These are phyloP conservation scores for Taphrina communis DNA, from an alignment of 1,139 yeast genomes.

Conservation along the genomic window DNA sequence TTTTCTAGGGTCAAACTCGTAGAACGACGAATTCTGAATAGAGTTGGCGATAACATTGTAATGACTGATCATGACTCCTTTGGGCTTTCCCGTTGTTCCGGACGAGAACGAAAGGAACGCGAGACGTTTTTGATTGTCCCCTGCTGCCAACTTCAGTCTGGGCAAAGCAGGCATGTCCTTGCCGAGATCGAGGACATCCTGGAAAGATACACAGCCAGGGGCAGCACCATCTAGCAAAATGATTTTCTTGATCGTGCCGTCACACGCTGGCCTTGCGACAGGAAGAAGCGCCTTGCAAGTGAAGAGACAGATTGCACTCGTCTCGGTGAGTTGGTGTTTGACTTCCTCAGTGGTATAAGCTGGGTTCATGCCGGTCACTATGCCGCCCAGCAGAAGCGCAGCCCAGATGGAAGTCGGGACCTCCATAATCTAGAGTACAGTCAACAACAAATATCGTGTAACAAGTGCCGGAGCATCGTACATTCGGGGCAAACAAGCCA, in stretches of 20 bases:
- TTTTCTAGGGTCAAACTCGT: conserved; percentile 31
- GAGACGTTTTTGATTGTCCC: conserved; percentile 47
- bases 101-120: conserved; percentile 65
- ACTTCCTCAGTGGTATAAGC: conserved; percentile 53
- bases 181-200: conserved; percentile 45
- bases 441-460: conserved; percentile 46
- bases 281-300: conserved; percentile 46
- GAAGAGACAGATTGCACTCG: conserved; percentile 49
- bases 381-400: conserved; percentile 31
- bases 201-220: conserved; percentile 42
- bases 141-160: conserved; percentile 45
- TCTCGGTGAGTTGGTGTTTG: conserved; percentile 50
- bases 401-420: conserved; percentile 39
- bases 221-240: conserved; percentile 35
- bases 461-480: background rate
- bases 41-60: conserved; percentile 48
- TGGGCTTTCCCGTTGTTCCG: conserved; percentile 69
- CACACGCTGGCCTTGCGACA: conserved; percentile 48
- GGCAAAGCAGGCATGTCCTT: conserved; percentile 43
- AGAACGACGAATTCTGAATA: conserved; percentile 43
- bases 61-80: conserved; percentile 67
- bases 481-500: conserved; percentile 50
- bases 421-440: conserved; percentile 45
- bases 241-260: conserved; percentile 45
- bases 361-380: conserved; percentile 52